Evolutionary conservation across 129 eudicot genomes (phyloP).

Genomic region (Artemisia tridentata): DNA sequence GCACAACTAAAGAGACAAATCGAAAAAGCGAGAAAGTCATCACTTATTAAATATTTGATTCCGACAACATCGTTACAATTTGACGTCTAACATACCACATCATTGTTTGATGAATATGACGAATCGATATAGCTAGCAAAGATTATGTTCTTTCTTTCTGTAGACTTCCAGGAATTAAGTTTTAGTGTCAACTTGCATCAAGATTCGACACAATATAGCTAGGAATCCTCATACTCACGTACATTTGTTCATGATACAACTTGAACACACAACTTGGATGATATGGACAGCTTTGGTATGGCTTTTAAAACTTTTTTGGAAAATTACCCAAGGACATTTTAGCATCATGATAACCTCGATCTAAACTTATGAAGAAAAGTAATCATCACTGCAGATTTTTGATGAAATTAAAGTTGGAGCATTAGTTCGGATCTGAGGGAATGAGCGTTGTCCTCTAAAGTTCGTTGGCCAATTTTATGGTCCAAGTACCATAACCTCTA

Average conservation of each 20-base stretch:
- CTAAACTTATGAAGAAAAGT: background rate
- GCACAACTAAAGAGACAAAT: slow-evolving; percentile 7
- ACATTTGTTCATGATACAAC: no score
- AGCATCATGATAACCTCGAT: background rate
- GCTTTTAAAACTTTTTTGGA: background rate
- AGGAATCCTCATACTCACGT: no score
- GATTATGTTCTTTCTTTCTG: slow-evolving; percentile 3
- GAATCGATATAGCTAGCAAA: background rate
- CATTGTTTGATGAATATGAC: slow-evolving; percentile 1
- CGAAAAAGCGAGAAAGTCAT: background rate
- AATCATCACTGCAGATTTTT: background rate
- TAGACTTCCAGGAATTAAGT: slow-evolving; percentile 9
- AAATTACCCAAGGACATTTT: background rate
- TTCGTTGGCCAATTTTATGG: background rate
- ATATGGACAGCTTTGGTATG: background rate
- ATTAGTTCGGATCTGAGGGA: background rate
- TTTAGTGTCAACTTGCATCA: slow-evolving; percentile 11
- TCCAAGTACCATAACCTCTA: slow-evolving; percentile 1
- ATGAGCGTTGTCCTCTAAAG: background rate
- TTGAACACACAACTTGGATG: no score
- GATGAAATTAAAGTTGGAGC: background rate
- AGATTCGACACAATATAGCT: background rate
- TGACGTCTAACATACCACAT: background rate
- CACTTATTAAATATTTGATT: slow-evolving; percentile 1
- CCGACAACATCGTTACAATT: background rate